A percentile compares a stretch with the other conserved stretches of the same genome.
Conservation (phyloP, 1,284 basidiomycete species). For the Boletus semigastroideus region DNA sequence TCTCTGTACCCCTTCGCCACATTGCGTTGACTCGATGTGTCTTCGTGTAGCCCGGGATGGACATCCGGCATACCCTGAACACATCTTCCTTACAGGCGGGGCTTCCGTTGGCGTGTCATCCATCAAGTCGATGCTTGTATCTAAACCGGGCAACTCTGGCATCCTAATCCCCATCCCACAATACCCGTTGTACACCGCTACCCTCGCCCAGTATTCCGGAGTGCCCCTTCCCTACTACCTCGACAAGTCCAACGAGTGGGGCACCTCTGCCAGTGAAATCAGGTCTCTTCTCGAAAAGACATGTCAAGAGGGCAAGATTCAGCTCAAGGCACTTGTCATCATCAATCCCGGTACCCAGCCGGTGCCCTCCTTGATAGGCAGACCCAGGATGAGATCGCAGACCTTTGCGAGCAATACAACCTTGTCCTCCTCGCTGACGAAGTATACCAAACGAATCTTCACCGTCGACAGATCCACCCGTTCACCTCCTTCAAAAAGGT, state of each 20-base stretch:
- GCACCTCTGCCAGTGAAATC: slow-evolving; percentile 76
- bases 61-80: slow-evolving; percentile 77
- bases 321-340: slow-evolving; percentile 82
- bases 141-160: slow-evolving; percentile 60
- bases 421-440: slow-evolving; percentile 93
- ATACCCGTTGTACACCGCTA: slow-evolving; percentile 96
- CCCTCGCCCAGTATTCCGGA: slow-evolving; percentile 84
- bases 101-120: slow-evolving; percentile 92
- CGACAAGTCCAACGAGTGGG: slow-evolving; percentile 82
- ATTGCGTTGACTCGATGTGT: slow-evolving; percentile 8
- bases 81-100: slow-evolving; percentile 94
- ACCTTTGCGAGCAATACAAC: slow-evolving; percentile 81
- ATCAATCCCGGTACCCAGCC: slow-evolving; percentile 97
- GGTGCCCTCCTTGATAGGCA: slow-evolving; percentile 74
- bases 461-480: slow-evolving; percentile 61
- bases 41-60: slow-evolving; percentile 79
- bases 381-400: slow-evolving; percentile 75
- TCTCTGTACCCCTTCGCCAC: not conserved
- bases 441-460: slow-evolving; percentile 93
- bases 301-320: slow-evolving; percentile 54
- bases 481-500: slow-evolving; percentile 94
- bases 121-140: slow-evolving; percentile 80
- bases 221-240: slow-evolving; percentile 89
- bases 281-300: slow-evolving; percentile 69
- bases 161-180: slow-evolving; percentile 97